Evolutionary conservation across 1,139 yeast species (phyloP).

Genomic region (Geotrichum histeridarum): DNA sequence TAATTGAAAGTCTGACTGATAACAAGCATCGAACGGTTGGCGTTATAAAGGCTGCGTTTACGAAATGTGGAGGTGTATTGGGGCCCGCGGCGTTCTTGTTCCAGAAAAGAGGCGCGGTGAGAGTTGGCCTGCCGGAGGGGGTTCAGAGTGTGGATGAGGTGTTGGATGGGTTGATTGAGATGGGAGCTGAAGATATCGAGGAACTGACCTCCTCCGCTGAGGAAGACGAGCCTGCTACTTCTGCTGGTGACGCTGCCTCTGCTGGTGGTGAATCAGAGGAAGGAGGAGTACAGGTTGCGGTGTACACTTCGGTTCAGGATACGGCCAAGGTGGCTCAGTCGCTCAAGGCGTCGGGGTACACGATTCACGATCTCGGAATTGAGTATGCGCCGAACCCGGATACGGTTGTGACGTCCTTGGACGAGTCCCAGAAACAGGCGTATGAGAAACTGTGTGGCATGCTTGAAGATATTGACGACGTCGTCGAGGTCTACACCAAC

Average conservation of each 20-base stretch:
- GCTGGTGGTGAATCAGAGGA: conserved; percentile 39
- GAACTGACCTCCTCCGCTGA: too few species aligned
- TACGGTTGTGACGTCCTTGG: conserved; percentile 43
- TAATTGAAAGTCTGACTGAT: conserved; percentile 83
- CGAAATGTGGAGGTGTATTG: conserved; percentile 57
- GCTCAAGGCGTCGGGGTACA: conserved; percentile 50
- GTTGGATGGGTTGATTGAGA: conserved; percentile 68
- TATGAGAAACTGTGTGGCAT: conserved; percentile 55
- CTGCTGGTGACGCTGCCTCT: conserved; percentile 25
- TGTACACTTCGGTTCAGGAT: conserved; percentile 55
- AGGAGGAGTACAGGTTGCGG: conserved; percentile 23
- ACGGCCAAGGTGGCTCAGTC: conserved; percentile 57
- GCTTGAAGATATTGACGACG: conserved; percentile 74
- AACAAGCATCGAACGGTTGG: conserved; percentile 80
- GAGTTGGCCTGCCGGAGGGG: conserved; percentile 44
- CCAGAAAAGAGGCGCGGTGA: conserved; percentile 67
- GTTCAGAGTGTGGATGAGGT: conserved; percentile 46
- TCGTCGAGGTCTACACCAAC: conserved; percentile 68
- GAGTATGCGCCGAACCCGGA: conserved; percentile 64
- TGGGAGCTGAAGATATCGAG: conserved; percentile 81
- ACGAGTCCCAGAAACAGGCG: conserved; percentile 47
- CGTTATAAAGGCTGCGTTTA: conserved; percentile 67
- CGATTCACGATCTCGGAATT: conserved; percentile 64
- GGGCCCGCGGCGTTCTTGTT: conserved; percentile 78
- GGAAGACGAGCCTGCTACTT: neutral